Evolutionary conservation across 495 filamentous ascomycete species (phyloP), one percentile per base, ranked within the genome.

Genomic region (Trichodelitschia bisporula): DNA sequence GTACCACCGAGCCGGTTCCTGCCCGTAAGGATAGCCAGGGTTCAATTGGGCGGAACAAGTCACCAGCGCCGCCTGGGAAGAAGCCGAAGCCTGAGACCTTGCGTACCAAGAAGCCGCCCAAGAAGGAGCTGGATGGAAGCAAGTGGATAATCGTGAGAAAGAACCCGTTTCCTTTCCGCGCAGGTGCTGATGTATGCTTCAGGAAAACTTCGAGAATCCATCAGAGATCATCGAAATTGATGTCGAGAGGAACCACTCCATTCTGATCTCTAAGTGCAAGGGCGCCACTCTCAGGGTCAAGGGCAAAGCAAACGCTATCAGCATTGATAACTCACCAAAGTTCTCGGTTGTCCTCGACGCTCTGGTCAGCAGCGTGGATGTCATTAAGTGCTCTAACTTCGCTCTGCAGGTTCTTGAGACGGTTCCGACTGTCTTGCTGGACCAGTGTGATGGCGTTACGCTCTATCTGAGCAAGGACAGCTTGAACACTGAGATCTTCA

Each of bases 11-110:
- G 5, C 63, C 64, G 8, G 79, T 82, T 4, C 63, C 73, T 3
- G 57, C 59, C 18, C 54, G 62, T 35, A 66, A 61, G 26, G 53
- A 59, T 30, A 65, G 67, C 26, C 46, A 53, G 15, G 56, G 50
- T 26, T 48, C 48, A 8, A 35, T 45, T n/a, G 36, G 36, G 16
- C 64, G 76, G 12, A 62, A 60, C 18, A 89, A 82, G 61, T 80
- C 72, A 18, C 80, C 79, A 1, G 76, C 73, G 2, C 54, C 54
- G 3, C 82, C 80, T 5, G 72, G 65, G 40, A 78, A 75, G 56
- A 91, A 86, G 55, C 80, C 80, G 16, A 97, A 97, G 58, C 86
- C 86, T 10, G 74, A 90, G 49, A 77, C 62, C 50, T 77, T 97
- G 77, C 77, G 82, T 15, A 63, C 71, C 10, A 92, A 90, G 59